Base-by-base conservation (phyloP, 192 early-diverging fungal species). In the Obelidium mucronatum region DNA sequence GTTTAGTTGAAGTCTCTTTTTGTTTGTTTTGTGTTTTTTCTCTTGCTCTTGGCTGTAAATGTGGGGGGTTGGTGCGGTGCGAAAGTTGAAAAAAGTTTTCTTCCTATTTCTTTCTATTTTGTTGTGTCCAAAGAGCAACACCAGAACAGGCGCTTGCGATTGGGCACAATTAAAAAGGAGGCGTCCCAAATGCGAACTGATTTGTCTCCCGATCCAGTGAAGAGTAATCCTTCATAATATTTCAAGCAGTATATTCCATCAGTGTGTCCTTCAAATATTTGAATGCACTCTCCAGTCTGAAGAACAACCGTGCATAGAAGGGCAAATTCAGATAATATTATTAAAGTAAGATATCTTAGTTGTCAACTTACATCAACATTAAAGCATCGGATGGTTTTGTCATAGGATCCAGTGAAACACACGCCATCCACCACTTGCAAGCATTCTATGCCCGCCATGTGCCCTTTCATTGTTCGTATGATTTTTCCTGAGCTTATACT, bases 181-280 rank as follows among this genome's bases (percentile, higher is more conserved):
- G 76, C 80, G 70, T 88, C 83, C 84, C 86, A 86, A 4, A 84
- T 24, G 34, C 86, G 60, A 2, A 88, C 60, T 15, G 84, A 70
- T 59, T 83, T 84, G 61, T 88, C 86, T 0, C 86, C 86, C 58
- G 84, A 86, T 8, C 86, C 86, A 24, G 71, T 73, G 48, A 76
- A 88, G 26, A 88, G 55, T 3, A 83, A 24, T 17, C 79, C 81
- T 28, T 75, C 76, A 42, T 84, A 81, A 34, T 76, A 67, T 53
- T 79, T 81, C 13, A 88, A 19, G 77, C 86, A 84, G 66, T 88
- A 88, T 2, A 88, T 76, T 54, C 86, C 86, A 74, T 88, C 86
- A 8, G 86, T 86, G 75, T 88, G 86, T 6, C 86, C 86, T 33
- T 81, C 73, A 60, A 82, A 84, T 19, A 84, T 35, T 30, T 60